Conservation (phyloP, 768 basidiomycete genomes). For the Panaeolus papilionaceus region DNA sequence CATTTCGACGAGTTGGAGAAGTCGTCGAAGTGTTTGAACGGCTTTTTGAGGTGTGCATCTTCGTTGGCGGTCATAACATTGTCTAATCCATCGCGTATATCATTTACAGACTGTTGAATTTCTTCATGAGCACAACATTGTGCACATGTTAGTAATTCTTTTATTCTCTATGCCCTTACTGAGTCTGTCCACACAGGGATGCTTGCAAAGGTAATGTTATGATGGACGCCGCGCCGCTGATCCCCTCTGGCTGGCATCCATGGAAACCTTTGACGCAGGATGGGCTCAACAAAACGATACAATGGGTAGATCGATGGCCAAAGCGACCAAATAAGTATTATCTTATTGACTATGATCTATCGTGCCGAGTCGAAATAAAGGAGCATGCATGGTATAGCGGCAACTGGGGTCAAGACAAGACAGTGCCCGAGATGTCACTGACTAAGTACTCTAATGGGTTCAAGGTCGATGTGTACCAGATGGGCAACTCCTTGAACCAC, state of each 20-base stretch:
- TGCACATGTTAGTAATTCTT: constrained; percentile 19
- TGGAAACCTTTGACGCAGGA: not conserved
- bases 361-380: not conserved
- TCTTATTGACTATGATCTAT: not conserved
- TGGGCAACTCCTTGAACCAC: constrained; percentile 26
- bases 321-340: not conserved
- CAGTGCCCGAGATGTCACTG: constrained; percentile 32
- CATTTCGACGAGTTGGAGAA: constrained; percentile 31
- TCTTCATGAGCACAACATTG: constrained; percentile 29
- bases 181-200: constrained; percentile 24
- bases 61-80: not conserved
- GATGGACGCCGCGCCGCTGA: constrained; percentile 22
- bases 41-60: constrained; percentile 25
- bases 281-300: not conserved
- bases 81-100: not conserved
- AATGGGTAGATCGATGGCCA: not conserved
- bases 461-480: constrained; percentile 32
- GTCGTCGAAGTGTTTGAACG: constrained; percentile 29
- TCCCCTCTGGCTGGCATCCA: not conserved
- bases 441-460: constrained; percentile 29
- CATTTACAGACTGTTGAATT: constrained; percentile 27
- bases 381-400: not conserved
- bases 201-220: constrained; percentile 27
- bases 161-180: not conserved
- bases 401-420: constrained; percentile 26